Evolutionary conservation across 1,284 basidiomycete genomes (phyloP), one percentile per base, ranked within the genome.

Genomic region (Puccinia brachypodii): DNA sequence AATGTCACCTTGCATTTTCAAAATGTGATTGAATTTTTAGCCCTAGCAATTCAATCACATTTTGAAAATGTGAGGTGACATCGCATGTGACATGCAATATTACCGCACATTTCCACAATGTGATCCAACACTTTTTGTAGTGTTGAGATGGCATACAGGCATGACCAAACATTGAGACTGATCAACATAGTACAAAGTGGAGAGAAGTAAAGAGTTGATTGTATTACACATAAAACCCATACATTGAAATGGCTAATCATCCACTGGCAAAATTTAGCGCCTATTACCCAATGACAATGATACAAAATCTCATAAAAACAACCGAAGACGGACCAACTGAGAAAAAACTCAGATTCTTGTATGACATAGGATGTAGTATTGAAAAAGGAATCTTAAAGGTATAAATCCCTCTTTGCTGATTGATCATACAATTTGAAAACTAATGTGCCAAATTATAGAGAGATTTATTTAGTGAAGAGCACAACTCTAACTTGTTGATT

Each of bases 331-430:
- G 16, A 22, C 22, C 22, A 22, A 19, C 50, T 4, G 7, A 7
- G 9, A 36, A 31, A 16, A 53, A 53, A 28, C 13, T 73, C 13
- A 44, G 71, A 28, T 25, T 73, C n/a, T n/a, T 53, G 31, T 73
- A 73, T 53, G 71, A 73, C n/a, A 73, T 73, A 31, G 40, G 71
- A 4, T 73, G 47, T 31, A 73, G 53, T 13, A 44, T 73, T 33
- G 42, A 53, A 31, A 73, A 71, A 40, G 71, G 71, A 25, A 50
- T 73, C 22, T n/a, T 47, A 16, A 28, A 40, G 11, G 40, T 73
- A 31, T 16, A n/a, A n/a, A n/a, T n/a, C n/a, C n/a, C n/a, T n/a
- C n/a, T n/a, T n/a, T n/a, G n/a, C n/a, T n/a, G n/a, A n/a, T n/a
- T n/a, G n/a, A n/a, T n/a, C n/a, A n/a, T n/a, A n/a, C n/a, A n/a